Evolutionary conservation across 2,329 filamentous ascomycete species (phyloP), one percentile per base, ranked within the genome.

Genomic region (Karstenula rhodostoma): DNA sequence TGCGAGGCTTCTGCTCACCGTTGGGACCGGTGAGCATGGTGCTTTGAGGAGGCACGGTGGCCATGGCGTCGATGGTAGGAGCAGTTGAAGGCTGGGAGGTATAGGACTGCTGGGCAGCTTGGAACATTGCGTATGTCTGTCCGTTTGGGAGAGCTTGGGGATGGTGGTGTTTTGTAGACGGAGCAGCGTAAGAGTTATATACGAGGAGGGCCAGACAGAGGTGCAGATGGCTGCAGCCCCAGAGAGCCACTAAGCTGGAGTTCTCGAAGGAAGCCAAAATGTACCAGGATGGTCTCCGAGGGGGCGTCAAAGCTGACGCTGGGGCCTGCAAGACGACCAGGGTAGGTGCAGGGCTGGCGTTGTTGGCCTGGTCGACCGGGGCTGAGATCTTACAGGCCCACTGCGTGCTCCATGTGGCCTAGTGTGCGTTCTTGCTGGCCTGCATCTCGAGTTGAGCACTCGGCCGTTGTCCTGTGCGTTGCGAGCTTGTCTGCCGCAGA

Each of bases 331-430:
- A 59, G 64, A 65, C 62, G 64, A 65, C 62, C 66, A 73, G 65
- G 69, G 72, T 60, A 56, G 59, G 56, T 76, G 73, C 71, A 73
- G 66, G 66, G 58, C 66, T 62, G 61, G 65, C 63, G 64, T 63
- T 61, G 65, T 62, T 67, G 69, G 67, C 59, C 61, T 71, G 59
- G 50, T 69, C 66, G 65, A 62, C 63, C 65, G 70, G 71, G 72
- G 73, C 73, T 76, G 73, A 76, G 67, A 69, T 73, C 72, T 74
- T 71, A 75, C 73, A 65, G 64, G 61, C 48, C 46, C 56, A 61
- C 65, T 58, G 60, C 63, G 69, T 63, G 52, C 66, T 65, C 57
- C 58, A 66, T 71, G 35, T 32, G 57, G 71, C 52, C 60, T 74
- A 71, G 72, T 62, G 61, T 56, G 47, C 58, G 53, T 49, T 58